These are phyloP conservation scores for Calonectria honghensis DNA, from an alignment of 2,329 filamentous ascomycete species.

Conservation along the genomic window DNA sequence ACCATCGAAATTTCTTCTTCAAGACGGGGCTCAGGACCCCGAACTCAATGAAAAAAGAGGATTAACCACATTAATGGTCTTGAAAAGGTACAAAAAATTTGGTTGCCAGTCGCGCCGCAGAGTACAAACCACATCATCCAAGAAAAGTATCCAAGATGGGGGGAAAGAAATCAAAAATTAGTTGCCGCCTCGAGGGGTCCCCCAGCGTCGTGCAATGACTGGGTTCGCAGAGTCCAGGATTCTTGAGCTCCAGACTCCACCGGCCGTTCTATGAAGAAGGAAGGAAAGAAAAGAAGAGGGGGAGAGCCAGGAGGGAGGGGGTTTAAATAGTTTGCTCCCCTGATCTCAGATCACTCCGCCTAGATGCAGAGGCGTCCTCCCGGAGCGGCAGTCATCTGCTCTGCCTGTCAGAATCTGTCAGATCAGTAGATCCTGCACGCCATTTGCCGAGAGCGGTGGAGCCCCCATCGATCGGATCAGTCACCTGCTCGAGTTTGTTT, in stretches of 20 bases:
- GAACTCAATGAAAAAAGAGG: constrained; percentile 30
- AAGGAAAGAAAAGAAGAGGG: constrained; percentile 20
- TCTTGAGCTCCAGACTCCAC: constrained; percentile 3
- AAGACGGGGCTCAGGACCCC: constrained; percentile 24
- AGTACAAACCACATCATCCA: constrained; percentile 44
- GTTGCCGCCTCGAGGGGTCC: neutral
- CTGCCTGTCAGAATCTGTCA: neutral
- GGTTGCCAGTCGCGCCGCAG: neutral
- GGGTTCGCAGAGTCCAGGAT: neutral
- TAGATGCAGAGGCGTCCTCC: neutral
- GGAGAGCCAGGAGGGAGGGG: neutral
- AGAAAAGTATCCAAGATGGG: neutral
- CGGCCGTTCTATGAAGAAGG: constrained; percentile 16
- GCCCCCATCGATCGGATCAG: neutral
- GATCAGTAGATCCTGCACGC: constrained; percentile 23
- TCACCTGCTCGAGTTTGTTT: neutral
- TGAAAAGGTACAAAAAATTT: neutral
- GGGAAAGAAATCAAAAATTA: neutral
- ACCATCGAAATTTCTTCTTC: constrained; percentile 11
- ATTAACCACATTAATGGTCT: neutral
- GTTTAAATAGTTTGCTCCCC: constrained; percentile 27
- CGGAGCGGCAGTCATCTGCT: constrained; percentile 3
- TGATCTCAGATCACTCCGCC: constrained; percentile 31
- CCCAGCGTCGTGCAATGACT: neutral
- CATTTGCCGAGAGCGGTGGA: neutral